Evolutionary conservation across 2,329 filamentous ascomycete genomes (phyloP).

Genomic region (Curvularia eragrostidis): DNA sequence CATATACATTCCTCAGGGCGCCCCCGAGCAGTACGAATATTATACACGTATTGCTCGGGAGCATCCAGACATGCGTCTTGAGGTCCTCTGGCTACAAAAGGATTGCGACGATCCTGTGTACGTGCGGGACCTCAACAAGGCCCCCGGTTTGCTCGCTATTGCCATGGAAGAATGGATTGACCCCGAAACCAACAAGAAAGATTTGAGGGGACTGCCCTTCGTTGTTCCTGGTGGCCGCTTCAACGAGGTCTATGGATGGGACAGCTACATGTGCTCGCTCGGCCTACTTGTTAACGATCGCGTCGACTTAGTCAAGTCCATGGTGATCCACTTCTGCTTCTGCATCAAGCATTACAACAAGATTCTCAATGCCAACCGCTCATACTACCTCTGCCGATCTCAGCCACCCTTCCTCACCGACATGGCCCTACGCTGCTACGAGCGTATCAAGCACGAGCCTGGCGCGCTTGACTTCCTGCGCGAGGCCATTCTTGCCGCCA

Average conservation of each 20-base stretch:
- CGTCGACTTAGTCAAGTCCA: constrained; percentile 85
- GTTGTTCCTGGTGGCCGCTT: constrained; percentile 97
- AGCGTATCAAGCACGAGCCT: constrained; percentile 86
- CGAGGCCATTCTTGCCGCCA: constrained; percentile 82
- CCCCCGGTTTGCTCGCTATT: constrained; percentile 87
- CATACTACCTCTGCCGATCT: constrained; percentile 92
- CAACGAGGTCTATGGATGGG: constrained; percentile 98
- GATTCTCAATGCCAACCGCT: constrained; percentile 94
- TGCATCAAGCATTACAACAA: constrained; percentile 98
- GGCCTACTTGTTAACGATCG: constrained; percentile 86
- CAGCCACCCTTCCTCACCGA: constrained; percentile 97
- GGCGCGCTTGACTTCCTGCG: constrained; percentile 82
- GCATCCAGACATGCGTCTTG: constrained; percentile 81
- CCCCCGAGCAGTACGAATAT: constrained; percentile 87
- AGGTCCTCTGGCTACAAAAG: constrained; percentile 80
- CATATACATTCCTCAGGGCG: constrained; percentile 86
- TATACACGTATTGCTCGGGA: constrained; percentile 81
- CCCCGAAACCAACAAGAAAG: constrained; percentile 70
- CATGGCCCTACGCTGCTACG: constrained; percentile 93
- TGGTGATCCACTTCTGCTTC: constrained; percentile 97
- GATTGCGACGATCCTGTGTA: constrained; percentile 77
- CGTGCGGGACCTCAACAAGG: constrained; percentile 82
- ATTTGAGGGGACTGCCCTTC: constrained; percentile 82
- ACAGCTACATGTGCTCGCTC: constrained; percentile 97
- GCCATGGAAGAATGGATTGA: constrained; percentile 80